Percentiles rank a stretch among this genome's conserved stretches.
Conservation (phyloP, 352 stramenopile species). For the Phytopythium litorale region DNA sequence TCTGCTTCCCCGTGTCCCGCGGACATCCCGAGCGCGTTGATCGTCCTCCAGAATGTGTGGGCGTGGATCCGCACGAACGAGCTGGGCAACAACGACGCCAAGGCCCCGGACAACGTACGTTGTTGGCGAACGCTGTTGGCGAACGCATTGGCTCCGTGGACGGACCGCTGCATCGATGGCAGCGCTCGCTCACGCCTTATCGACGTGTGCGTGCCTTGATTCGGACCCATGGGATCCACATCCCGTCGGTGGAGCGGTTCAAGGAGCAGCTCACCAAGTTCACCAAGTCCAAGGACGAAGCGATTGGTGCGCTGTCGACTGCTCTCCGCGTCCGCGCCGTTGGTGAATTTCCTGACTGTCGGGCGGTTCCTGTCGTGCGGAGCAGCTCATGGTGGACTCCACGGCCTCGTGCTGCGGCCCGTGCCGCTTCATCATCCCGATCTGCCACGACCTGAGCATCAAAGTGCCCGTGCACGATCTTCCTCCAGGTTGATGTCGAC, state of each 20-base stretch:
- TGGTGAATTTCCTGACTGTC: not conserved
- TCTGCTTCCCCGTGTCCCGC: conserved; percentile 79
- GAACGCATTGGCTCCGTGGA: not conserved
- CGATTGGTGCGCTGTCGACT: conserved; percentile 30
- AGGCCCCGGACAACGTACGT: conserved; percentile 45
- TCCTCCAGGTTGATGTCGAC: conserved; percentile 90
- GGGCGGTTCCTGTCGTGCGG: not conserved
- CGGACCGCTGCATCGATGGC: not conserved
- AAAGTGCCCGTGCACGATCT: conserved; percentile 83
- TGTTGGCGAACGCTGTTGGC: not conserved
- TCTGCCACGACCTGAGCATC: conserved; percentile 82
- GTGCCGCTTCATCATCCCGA: conserved; percentile 83
- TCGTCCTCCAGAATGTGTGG: conserved; percentile 68
- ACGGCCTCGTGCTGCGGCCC: conserved; percentile 87
- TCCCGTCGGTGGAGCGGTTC: conserved; percentile 66
- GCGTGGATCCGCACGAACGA: conserved; percentile 66
- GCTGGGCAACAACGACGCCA: conserved; percentile 45
- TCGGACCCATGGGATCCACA: conserved; percentile 67
- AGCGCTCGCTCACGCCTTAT: not conserved
- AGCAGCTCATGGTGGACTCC: conserved; percentile 81
- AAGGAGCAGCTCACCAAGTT: conserved; percentile 71
- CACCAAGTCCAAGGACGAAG: conserved; percentile 61
- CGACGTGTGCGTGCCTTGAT: not conserved
- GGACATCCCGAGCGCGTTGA: conserved; percentile 63
- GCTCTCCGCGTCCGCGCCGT: not conserved